These are phyloP conservation scores for Salix purpurea DNA, from an alignment of 345 rosid genomes.

Conservation along the genomic window DNA sequence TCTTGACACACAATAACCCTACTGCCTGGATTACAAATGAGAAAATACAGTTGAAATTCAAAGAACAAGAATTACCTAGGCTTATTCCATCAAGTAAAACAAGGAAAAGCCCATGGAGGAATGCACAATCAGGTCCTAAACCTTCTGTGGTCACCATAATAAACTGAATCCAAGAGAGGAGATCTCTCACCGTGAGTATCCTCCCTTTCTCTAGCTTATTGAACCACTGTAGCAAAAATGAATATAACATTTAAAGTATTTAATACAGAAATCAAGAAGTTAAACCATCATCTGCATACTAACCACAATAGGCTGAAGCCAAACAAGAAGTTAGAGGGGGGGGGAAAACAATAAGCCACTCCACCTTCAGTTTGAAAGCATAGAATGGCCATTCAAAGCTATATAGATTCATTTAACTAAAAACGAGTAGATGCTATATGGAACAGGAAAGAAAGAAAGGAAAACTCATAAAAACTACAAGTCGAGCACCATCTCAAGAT, in stretches of 20 bases:
- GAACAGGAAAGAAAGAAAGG: no score
- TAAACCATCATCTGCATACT: not conserved
- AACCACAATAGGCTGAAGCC: not conserved
- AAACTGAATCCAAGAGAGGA: constrained; percentile 82
- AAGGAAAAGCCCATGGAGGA: constrained; percentile 87
- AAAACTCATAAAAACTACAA: no score
- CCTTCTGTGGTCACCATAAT: constrained; percentile 45
- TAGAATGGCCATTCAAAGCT: no score
- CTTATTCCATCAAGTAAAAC: constrained; percentile 87
- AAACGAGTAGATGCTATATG: no score
- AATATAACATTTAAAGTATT: constrained; percentile 2
- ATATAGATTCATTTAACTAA: no score
- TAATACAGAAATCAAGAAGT: not conserved
- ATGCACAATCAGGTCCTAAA: constrained; percentile 57
- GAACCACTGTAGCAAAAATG: constrained; percentile 65
- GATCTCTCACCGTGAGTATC: constrained; percentile 85
- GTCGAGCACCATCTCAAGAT: no score
- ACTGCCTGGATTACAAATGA: not conserved
- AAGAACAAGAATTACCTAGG: constrained; percentile 47
- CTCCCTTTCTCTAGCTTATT: constrained; percentile 69
- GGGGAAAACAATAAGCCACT: no score
- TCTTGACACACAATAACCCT: not conserved
- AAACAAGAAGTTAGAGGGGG: not conserved
- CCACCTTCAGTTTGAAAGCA: no score
- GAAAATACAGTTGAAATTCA: not conserved